Conservation (phyloP, 306 rosid species). For the Boehmeria nivea region DNA sequence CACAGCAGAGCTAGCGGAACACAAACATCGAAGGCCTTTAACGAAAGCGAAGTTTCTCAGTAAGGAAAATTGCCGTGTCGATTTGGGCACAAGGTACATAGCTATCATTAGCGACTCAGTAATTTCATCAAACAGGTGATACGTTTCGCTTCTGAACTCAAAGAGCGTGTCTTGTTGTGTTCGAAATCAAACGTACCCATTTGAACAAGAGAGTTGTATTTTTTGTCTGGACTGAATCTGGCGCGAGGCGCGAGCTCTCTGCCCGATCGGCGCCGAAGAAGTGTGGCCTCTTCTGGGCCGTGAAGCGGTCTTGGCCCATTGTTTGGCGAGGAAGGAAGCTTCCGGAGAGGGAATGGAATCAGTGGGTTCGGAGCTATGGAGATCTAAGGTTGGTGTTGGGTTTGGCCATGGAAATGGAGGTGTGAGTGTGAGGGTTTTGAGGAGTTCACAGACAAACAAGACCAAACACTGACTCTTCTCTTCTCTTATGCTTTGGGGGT, state of each 20-base stretch:
- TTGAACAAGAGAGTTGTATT: no score
- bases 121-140: conserved; percentile 3
- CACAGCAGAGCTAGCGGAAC: conserved; percentile 32
- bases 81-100: conserved; percentile 9
- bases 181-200: no score
- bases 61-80: conserved; percentile 28
- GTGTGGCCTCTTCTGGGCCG: conserved; percentile 61
- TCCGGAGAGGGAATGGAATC: not conserved
- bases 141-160: no score
- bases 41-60: conserved; percentile 13
- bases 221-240: no score
- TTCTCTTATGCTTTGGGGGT: no score
- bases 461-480: no score
- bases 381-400: not conserved
- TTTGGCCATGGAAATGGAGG: not conserved
- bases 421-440: not conserved
- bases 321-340: not conserved
- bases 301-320: conserved; percentile 52
- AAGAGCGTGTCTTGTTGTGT: no score
- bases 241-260: no score
- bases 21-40: conserved; percentile 12
- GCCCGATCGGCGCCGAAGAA: no score
- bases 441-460: no score
- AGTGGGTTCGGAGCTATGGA: not conserved
- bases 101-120: not conserved